Conservation (phyloP, 768 basidiomycete genomes). For the Agrocybe chaxingu region DNA sequence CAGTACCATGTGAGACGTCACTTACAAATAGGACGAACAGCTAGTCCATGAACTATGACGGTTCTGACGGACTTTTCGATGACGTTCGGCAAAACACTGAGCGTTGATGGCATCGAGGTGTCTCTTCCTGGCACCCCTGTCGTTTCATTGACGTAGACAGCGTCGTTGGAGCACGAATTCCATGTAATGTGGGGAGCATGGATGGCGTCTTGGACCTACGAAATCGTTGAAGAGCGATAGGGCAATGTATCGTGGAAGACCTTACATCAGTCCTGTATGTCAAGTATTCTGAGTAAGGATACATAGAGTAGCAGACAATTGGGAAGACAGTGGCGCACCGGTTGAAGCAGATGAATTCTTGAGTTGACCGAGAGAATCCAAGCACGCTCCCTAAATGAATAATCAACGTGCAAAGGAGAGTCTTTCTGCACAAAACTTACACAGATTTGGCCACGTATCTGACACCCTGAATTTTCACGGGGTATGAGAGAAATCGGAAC, state of each 20-base stretch:
- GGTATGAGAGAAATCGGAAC: neutral
- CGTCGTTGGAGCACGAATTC: constrained; percentile 46
- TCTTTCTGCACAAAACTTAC: constrained; percentile 19
- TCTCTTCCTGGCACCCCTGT: constrained; percentile 40
- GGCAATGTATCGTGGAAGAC: neutral
- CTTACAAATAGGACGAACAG: constrained; percentile 34
- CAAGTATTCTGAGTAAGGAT: neutral
- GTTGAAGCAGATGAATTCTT: constrained; percentile 56
- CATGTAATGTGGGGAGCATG: constrained; percentile 66
- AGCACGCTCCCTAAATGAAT: constrained; percentile 48
- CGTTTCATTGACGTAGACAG: constrained; percentile 49
- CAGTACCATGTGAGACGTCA: neutral
- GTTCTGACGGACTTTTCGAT: constrained; percentile 65
- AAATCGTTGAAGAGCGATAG: constrained; percentile 30
- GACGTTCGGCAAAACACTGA: constrained; percentile 64
- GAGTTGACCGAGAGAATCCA: constrained; percentile 63
- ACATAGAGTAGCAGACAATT: neutral
- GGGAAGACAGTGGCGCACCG: constrained; percentile 25
- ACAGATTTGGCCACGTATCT: constrained; percentile 49
- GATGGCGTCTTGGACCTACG: constrained; percentile 45
- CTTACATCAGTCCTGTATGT: constrained; percentile 12
- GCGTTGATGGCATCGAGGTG: constrained; percentile 52
- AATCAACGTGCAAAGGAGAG: neutral
- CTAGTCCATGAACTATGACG: constrained; percentile 67
- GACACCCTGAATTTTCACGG: constrained; percentile 32